Evolutionary conservation across 1,139 yeast species (phyloP).

Genomic region (Hemisphaericaspora xylanilytica): DNA sequence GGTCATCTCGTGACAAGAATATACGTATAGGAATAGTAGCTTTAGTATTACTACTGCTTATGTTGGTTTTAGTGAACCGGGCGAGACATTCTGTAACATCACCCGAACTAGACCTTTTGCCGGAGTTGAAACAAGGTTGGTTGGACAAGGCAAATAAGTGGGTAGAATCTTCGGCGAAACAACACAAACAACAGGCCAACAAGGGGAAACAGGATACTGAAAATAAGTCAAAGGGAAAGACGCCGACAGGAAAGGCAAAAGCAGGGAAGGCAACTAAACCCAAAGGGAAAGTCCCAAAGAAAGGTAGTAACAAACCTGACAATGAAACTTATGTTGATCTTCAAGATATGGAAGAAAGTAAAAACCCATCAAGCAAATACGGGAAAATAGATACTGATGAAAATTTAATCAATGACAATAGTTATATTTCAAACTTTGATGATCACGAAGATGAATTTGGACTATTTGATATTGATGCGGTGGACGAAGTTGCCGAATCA

Average conservation of each 20-base stretch:
- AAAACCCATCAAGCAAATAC: constrained; percentile 40
- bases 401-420: constrained; percentile 9
- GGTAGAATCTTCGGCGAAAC: background rate
- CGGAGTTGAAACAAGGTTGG: background rate
- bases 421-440: background rate
- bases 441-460: constrained; percentile 5
- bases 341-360: too few species aligned
- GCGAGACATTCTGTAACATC: background rate
- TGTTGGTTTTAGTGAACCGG: background rate
- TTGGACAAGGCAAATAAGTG: background rate
- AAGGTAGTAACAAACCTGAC: too few species aligned
- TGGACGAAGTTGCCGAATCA: constrained; percentile 1
- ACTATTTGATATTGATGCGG: constrained; percentile 3
- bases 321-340: too few species aligned
- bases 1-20: background rate
- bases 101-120: background rate
- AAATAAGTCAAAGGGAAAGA: constrained; percentile 26
- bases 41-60: background rate
- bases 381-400: constrained; percentile 15
- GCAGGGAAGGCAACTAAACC: too few species aligned
- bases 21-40: background rate
- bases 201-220: constrained; percentile 32
- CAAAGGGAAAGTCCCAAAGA: too few species aligned
- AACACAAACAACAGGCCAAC: constrained; percentile 2
- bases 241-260: background rate